phyloP scores from a whole-genome alignment of 2,329 filamentous ascomycete species.

The Colletotrichum liaoningense region DNA sequence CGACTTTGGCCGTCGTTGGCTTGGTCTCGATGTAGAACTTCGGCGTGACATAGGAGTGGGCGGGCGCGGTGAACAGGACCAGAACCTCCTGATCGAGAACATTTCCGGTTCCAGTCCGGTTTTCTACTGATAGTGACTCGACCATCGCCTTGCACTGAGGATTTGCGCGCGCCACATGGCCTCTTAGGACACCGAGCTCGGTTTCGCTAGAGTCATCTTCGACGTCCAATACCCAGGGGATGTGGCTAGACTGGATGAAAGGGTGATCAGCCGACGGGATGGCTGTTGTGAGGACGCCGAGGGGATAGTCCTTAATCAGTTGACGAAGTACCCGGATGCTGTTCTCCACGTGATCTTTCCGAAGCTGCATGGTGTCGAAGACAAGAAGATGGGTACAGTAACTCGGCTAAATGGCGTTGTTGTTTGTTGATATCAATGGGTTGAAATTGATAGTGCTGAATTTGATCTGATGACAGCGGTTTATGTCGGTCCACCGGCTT shows the following conservation, averaged over 20 bases:
- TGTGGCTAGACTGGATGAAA: constrained; percentile 68
- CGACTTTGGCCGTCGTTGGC: constrained; percentile 72
- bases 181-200: constrained; percentile 62
- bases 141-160: constrained; percentile 73
- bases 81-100: constrained; percentile 65
- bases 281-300: constrained; percentile 73
- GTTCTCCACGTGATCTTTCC: constrained; percentile 62
- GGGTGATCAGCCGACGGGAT: constrained; percentile 61
- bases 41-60: constrained; percentile 74
- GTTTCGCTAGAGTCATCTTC: constrained; percentile 52
- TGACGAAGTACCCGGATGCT: constrained; percentile 60
- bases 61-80: constrained; percentile 68
- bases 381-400: background rate
- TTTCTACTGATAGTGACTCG: constrained; percentile 48
- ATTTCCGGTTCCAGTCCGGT: constrained; percentile 30
- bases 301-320: constrained; percentile 69
- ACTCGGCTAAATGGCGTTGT: background rate
- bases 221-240: constrained; percentile 69
- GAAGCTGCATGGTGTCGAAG: constrained; percentile 66
- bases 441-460: background rate
- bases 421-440: background rate
- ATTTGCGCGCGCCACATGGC: constrained; percentile 72
- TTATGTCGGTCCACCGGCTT: constrained; percentile 1
- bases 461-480: background rate
- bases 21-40: constrained; percentile 77